Evolutionary conservation across 441 rosid species (phyloP).

Genomic region (Euphorbia celastroides): DNA sequence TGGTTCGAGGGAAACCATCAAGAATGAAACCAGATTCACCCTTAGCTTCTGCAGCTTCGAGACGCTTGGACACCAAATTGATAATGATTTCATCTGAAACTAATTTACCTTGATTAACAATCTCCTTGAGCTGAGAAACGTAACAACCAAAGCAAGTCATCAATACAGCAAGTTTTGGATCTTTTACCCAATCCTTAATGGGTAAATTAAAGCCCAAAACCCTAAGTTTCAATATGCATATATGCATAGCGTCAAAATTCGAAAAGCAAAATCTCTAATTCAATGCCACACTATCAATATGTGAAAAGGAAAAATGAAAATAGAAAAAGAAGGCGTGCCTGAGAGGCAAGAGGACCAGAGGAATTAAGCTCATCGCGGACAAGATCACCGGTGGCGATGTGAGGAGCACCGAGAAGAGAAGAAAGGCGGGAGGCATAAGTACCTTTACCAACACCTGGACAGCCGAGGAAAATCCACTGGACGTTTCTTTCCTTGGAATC

Average conservation of each 20-base stretch:
- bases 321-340: slow-evolving; percentile 35
- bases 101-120: slow-evolving; percentile 71
- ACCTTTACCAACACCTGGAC: slow-evolving; percentile 99
- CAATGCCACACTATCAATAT: not conserved
- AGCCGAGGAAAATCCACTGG: slow-evolving; percentile 96
- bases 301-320: not conserved
- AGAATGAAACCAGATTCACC: slow-evolving; percentile 94
- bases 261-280: not conserved
- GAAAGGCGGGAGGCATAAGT: slow-evolving; percentile 92
- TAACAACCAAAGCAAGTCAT: not conserved
- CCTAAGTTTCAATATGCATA: too few relatives aligned
- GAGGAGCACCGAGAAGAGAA: slow-evolving; percentile 73
- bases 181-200: not conserved
- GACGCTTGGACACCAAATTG: slow-evolving; percentile 71
- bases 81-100: slow-evolving; percentile 89
- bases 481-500: slow-evolving; percentile 40
- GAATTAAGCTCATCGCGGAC: slow-evolving; percentile 87
- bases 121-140: slow-evolving; percentile 60
- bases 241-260: too few relatives aligned
- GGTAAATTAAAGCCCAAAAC: too few relatives aligned
- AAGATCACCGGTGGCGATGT: slow-evolving; percentile 97
- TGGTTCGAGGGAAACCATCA: slow-evolving; percentile 93
- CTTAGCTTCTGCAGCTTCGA: slow-evolving; percentile 60
- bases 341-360: slow-evolving; percentile 63
- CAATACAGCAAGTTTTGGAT: not conserved